Conservation (phyloP, 73 alveolate genomes). For the Paramecium sexaurelia region DNA sequence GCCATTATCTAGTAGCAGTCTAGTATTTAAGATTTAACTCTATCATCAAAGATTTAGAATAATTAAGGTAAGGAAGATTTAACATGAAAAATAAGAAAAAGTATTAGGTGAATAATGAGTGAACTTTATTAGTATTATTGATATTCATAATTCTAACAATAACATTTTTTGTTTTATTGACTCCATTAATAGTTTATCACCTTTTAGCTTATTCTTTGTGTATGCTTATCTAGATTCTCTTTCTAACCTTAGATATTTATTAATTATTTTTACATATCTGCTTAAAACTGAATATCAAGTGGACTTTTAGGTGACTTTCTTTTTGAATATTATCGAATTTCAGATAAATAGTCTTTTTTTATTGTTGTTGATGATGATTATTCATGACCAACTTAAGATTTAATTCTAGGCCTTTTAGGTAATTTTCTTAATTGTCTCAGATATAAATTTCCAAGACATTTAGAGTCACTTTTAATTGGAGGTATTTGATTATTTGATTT, state of each 20-base stretch:
- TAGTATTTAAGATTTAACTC: neutral
- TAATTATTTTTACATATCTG: neutral
- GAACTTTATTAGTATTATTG: neutral
- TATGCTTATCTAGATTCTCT: conserved; percentile 3
- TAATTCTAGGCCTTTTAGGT: neutral
- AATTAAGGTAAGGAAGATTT: neutral
- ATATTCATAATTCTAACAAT: neutral
- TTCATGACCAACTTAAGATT: neutral
- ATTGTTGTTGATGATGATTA: neutral
- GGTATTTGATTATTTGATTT: neutral
- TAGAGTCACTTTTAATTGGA: neutral
- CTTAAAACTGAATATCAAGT: neutral
- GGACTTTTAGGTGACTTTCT: neutral
- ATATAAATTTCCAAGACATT: neutral
- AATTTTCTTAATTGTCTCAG: neutral
- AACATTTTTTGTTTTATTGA: conserved; percentile 15
- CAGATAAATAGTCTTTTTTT: neutral
- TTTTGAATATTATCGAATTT: neutral
- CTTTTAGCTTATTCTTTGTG: neutral
- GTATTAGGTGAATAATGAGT: too few relatives aligned
- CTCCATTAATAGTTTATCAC: neutral
- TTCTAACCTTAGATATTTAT: neutral
- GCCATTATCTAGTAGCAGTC: too few relatives aligned
- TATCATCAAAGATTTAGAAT: neutral
- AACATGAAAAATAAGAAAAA: too few relatives aligned